Evolutionary conservation across 176 grass and related monocot genomes (phyloP), one percentile per base, ranked within the genome.

Genomic region (Oryza rufipogon): DNA sequence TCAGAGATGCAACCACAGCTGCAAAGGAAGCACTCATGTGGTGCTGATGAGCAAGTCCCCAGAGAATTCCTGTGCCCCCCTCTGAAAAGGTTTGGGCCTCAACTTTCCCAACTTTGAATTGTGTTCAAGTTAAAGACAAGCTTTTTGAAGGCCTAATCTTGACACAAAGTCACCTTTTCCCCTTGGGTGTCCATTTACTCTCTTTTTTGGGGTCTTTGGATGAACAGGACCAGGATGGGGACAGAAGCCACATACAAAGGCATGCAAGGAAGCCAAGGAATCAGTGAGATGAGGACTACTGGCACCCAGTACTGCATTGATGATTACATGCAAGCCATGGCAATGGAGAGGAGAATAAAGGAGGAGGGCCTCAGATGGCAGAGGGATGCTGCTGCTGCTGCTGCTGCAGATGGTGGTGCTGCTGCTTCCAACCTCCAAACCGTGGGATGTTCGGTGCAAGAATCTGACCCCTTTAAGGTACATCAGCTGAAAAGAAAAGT

Each of bases 381-480:
- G 88, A 89, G 86, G 89, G 89, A 89, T 89, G 85, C 87, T 76
- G 87, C 52, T 52, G 39, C 87, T 39, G 38, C 38, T 26, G 26
- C 26, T 56, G 41, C 58, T 63, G 58, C 58, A 63, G n/a, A 22
- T 63, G n/a, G 58, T 63, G 58, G 58, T 63, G 58, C 61, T 83
- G 58, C 81, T 71, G 74, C 87, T 85, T 86, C 90, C 78, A 90
- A 60, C 80, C 79, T 91, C 78, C 90, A 86, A 75, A 12, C 87
- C 86, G 84, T 90, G 81, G 91, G 71, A 44, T 83, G 66, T 82
- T 78, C 79, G 91, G 66, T 87, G 65, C 89, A 94, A 92, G 84
- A 87, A 99, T 94, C 88, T 91, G 87, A 78, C 46, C 70, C 86
- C 79, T 94, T 92, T 80, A 87, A 99, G 96, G 96, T 99, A 95